phyloP scores from a whole-genome alignment of 2,329 filamentous ascomycete species.

The Phaeosphaeria sp. region DNA sequence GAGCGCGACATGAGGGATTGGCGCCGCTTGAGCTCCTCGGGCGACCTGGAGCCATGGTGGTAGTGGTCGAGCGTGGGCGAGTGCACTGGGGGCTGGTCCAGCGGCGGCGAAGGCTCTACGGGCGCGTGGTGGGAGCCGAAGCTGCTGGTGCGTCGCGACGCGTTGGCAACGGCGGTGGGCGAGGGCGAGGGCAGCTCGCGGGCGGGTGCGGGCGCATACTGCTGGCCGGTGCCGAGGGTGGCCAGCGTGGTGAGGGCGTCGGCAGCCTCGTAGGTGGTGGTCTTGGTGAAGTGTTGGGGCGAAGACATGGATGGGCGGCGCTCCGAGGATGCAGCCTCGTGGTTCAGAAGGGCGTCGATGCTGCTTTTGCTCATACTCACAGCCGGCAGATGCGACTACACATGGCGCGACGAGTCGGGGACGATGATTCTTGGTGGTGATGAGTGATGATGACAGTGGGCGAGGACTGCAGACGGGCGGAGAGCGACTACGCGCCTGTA shows the following conservation, averaged over 20 bases:
- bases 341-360: constrained; percentile 47
- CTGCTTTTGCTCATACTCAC: constrained; percentile 43
- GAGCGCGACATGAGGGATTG: constrained; percentile 42
- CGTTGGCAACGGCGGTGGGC: constrained; percentile 34
- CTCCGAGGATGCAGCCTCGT: constrained; percentile 26
- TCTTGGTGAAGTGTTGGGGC: constrained; percentile 14
- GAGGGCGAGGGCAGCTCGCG: constrained; percentile 43
- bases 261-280: constrained; percentile 47
- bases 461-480: not conserved
- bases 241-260: constrained; percentile 49
- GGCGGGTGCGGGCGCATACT: constrained; percentile 29
- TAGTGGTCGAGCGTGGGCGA: constrained; percentile 57
- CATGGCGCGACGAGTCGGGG: constrained; percentile 9
- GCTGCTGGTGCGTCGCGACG: constrained; percentile 44
- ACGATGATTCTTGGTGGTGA: not conserved
- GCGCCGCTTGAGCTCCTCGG: constrained; percentile 50
- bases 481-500: constrained; percentile 10
- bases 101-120: constrained; percentile 50
- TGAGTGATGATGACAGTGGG: not conserved
- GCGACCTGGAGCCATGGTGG: constrained; percentile 54
- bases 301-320: constrained; percentile 16
- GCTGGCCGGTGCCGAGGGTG: constrained; percentile 39
- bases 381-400: constrained; percentile 3
- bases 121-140: constrained; percentile 42
- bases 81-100: constrained; percentile 39